A percentile compares a stretch with the other conserved stretches of the same genome.
These are phyloP conservation scores for Mucor plumbeus DNA, from an alignment of 371 early-diverging fungal species.

Conservation along the genomic window DNA sequence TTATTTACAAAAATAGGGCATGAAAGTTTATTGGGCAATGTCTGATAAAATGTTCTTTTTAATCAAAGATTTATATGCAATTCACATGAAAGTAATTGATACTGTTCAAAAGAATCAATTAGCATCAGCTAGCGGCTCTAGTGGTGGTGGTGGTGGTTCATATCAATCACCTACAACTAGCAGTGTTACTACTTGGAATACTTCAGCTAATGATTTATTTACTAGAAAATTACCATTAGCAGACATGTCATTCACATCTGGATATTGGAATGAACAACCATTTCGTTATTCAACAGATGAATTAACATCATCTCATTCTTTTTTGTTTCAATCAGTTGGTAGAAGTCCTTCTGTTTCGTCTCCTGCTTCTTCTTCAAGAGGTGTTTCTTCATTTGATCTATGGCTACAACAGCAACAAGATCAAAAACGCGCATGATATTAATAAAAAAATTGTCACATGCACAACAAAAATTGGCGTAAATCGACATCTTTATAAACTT, in stretches of 20 bases:
- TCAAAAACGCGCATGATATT: constrained; percentile 1
- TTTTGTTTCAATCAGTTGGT: background rate
- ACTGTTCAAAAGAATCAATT: background rate
- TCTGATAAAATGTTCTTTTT: constrained; percentile 62
- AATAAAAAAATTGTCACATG: constrained; percentile 1
- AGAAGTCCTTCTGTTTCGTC: background rate
- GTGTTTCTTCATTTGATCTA: constrained; percentile 14
- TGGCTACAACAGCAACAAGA: constrained; percentile 26
- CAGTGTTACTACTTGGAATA: background rate
- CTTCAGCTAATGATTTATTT: background rate
- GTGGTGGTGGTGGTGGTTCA: background rate
- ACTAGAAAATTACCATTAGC: constrained; percentile 6
- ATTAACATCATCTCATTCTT: background rate
- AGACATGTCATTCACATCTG: background rate
- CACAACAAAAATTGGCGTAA: background rate
- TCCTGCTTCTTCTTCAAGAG: background rate
- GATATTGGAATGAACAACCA: background rate
- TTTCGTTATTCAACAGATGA: background rate
- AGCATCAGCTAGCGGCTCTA: background rate
- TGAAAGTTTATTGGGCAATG: constrained; percentile 62
- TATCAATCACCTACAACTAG: background rate
- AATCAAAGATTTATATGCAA: constrained; percentile 56
- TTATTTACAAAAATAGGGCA: constrained; percentile 30
- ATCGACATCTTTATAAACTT: background rate
- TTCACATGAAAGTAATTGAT: constrained; percentile 38